Conservation (phyloP, 2,329 filamentous ascomycete species). For the Arthrobotrys pseudoclavata region DNA sequence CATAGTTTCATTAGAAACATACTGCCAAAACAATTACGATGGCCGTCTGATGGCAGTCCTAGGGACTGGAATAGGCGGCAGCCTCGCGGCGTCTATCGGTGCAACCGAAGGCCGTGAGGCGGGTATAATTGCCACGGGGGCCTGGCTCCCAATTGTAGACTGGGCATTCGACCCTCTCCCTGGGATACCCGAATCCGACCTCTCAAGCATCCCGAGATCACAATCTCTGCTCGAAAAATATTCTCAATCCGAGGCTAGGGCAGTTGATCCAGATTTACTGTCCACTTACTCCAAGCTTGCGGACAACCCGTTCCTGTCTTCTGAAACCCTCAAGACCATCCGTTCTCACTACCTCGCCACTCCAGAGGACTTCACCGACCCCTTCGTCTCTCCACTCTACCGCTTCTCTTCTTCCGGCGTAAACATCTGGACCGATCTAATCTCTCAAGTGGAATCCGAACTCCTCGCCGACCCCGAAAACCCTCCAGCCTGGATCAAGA, state of each 20-base stretch:
- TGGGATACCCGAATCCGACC: slow-evolving; percentile 41
- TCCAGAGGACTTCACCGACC: slow-evolving; percentile 51
- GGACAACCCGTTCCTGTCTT: slow-evolving; percentile 56
- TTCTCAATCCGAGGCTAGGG: neutral
- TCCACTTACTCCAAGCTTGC: slow-evolving; percentile 22
- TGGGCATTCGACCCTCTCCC: slow-evolving; percentile 59
- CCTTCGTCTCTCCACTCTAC: slow-evolving; percentile 54
- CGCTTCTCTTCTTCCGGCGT: slow-evolving; percentile 46
- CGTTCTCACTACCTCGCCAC: slow-evolving; percentile 39
- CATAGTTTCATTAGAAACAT: slow-evolving; percentile 28
- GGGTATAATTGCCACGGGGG: slow-evolving; percentile 43
- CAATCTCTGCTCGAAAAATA: neutral
- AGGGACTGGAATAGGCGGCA: slow-evolving; percentile 46
- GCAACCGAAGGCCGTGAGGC: slow-evolving; percentile 54
- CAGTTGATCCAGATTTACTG: neutral
- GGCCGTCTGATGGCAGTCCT: slow-evolving; percentile 48
- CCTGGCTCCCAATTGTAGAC: slow-evolving; percentile 46
- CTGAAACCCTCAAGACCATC: slow-evolving; percentile 24
- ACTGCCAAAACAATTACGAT: slow-evolving; percentile 22
- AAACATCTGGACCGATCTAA: slow-evolving; percentile 51
- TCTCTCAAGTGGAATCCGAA: slow-evolving; percentile 27
- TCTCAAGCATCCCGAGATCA: slow-evolving; percentile 48
- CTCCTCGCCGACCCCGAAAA: slow-evolving; percentile 38
- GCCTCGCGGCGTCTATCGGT: slow-evolving; percentile 44
- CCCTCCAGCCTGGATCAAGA: slow-evolving; percentile 33